Evolutionary conservation across 441 rosid species (phyloP).

Genomic region (Corymbia citriodora): DNA sequence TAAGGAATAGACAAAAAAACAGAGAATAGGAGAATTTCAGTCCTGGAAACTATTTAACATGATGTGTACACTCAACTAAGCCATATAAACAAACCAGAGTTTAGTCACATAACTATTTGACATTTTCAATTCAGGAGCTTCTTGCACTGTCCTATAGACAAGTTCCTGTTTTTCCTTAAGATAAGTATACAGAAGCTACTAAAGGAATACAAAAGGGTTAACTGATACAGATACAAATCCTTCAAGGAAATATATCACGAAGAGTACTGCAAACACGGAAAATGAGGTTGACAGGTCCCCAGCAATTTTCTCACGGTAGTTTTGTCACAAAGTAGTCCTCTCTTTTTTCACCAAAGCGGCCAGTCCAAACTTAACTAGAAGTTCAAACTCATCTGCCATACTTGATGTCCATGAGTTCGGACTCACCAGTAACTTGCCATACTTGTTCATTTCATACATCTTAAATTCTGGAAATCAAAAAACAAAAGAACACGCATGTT

Average conservation of each 20-base stretch:
- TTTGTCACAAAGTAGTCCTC: slow-evolving; percentile 86
- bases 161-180: not conserved
- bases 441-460: slow-evolving; percentile 41
- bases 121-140: not conserved
- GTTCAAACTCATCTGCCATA: slow-evolving; percentile 25
- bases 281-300: slow-evolving; percentile 70
- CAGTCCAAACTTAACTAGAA: slow-evolving; percentile 54
- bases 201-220: not conserved
- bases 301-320: slow-evolving; percentile 67
- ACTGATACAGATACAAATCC: not conserved
- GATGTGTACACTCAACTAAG: not conserved
- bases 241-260: not conserved
- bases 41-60: not conserved
- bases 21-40: not conserved
- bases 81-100: not conserved
- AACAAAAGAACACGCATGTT: accelerated
- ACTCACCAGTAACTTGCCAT: slow-evolving; percentile 21
- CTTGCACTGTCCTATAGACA: not conserved
- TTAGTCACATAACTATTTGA: not conserved
- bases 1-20: not conserved
- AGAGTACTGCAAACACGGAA: slow-evolving; percentile 82
- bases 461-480: slow-evolving; percentile 30
- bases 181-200: not conserved
- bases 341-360: slow-evolving; percentile 95
- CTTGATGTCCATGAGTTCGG: slow-evolving; percentile 15